phyloP scores from a whole-genome alignment of 2,329 filamentous ascomycete genomes.

The Exophiala mesophila region DNA sequence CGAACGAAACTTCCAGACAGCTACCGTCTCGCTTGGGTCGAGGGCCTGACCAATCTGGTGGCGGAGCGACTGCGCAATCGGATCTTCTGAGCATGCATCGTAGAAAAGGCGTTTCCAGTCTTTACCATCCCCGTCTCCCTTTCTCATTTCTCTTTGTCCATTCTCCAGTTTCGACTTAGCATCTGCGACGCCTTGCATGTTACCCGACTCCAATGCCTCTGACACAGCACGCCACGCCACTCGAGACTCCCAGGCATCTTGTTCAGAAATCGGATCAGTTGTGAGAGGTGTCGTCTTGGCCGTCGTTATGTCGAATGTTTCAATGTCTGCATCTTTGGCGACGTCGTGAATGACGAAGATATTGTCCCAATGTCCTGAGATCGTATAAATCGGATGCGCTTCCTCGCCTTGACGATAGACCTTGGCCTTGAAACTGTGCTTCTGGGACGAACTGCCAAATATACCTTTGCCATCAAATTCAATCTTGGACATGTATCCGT shows the following conservation, averaged over 20 bases:
- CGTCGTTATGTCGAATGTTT: conserved; percentile 57
- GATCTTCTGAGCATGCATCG: conserved; percentile 14
- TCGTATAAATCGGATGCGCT: conserved; percentile 16
- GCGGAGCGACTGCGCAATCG: conserved; percentile 7
- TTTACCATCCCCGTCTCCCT: conserved; percentile 67
- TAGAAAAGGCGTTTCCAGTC: conserved; percentile 87
- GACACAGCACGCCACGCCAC: conserved; percentile 86
- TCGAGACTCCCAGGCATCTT: conserved; percentile 82
- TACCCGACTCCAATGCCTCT: conserved; percentile 69
- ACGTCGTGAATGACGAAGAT: conserved; percentile 72
- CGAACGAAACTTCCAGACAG: conserved; percentile 15
- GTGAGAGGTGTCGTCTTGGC: conserved; percentile 61
- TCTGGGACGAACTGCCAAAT: conserved; percentile 15
- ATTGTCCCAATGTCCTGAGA: conserved; percentile 41
- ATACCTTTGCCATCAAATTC: conserved; percentile 20
- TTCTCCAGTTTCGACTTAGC: conserved; percentile 91
- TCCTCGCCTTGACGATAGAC: conserved; percentile 19
- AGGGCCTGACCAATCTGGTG: conserved; percentile 6
- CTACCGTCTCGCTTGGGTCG: conserved; percentile 12
- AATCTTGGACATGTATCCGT: conserved; percentile 21
- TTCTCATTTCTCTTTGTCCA: conserved; percentile 71
- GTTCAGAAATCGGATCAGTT: conserved; percentile 67
- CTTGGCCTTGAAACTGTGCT: conserved; percentile 20
- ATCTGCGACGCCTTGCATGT: conserved; percentile 71
- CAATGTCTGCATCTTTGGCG: conserved; percentile 47